Evolutionary conservation across 345 rosid genomes (phyloP).

Genomic region (Trapa incisa): DNA sequence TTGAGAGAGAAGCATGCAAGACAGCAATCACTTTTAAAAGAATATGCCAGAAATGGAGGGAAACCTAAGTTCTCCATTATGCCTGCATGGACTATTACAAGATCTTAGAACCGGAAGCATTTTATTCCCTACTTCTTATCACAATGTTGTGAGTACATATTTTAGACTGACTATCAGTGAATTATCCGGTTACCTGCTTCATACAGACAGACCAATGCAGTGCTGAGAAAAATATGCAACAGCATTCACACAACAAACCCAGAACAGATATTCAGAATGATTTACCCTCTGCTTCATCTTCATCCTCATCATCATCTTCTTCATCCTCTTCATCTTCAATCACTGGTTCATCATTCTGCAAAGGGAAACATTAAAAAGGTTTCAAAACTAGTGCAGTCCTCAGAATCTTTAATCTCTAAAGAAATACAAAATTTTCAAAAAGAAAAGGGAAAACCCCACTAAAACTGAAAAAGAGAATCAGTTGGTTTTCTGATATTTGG

Average conservation of each 20-base stretch:
- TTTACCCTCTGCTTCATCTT: constrained; percentile 44
- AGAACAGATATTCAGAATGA: background rate
- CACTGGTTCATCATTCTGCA: constrained; percentile 48
- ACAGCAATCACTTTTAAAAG: background rate
- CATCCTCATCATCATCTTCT: constrained; percentile 53
- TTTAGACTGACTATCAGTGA: background rate
- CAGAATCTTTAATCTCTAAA: background rate
- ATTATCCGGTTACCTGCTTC: no score
- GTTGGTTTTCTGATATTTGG: background rate
- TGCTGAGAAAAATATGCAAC: background rate
- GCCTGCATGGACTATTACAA: background rate
- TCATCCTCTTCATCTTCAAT: constrained; percentile 66
- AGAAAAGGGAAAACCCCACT: background rate
- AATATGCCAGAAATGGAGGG: background rate
- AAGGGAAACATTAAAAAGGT: background rate
- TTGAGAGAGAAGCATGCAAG: background rate
- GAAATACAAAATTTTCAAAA: background rate
- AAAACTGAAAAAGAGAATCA: background rate
- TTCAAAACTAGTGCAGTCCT: background rate
- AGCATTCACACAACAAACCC: background rate
- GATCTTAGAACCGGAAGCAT: background rate
- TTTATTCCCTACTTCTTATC: background rate
- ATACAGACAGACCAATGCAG: background rate
- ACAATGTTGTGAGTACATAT: no score
- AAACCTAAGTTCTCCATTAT: background rate